Conservation (phyloP, 2,329 filamentous ascomycete species). For the Fusarium chaquense region DNA sequence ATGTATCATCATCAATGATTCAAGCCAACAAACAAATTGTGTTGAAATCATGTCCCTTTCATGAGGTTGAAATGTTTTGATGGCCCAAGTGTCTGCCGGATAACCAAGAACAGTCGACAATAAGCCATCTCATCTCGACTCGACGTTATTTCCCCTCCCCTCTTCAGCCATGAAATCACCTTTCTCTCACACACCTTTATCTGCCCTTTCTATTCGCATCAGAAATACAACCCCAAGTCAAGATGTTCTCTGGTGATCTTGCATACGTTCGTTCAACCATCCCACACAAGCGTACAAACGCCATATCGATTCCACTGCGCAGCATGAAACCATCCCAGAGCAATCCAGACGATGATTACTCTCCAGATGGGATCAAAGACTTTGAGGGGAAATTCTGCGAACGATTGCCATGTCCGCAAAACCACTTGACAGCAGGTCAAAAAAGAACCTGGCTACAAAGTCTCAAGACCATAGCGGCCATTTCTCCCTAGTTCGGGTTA, state of each 20-base stretch:
- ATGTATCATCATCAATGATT: background rate
- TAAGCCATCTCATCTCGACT: conserved; percentile 22
- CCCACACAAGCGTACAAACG: background rate
- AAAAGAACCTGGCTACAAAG: background rate
- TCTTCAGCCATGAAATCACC: background rate
- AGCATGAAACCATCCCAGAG: background rate
- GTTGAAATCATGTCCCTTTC: background rate
- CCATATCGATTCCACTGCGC: conserved; percentile 36
- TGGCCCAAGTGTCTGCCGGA: conserved; percentile 7
- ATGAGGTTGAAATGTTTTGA: background rate
- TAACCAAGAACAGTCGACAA: conserved; percentile 40
- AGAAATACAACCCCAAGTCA: background rate
- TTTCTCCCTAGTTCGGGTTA: background rate
- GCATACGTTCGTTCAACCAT: conserved; percentile 37
- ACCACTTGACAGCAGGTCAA: background rate
- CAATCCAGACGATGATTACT: background rate
- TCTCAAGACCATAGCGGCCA: background rate
- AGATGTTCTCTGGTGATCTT: conserved; percentile 50
- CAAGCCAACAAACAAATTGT: background rate
- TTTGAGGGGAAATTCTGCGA: background rate
- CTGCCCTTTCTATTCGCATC: too few species aligned
- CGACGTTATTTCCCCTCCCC: background rate
- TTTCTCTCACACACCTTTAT: background rate
- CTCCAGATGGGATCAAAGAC: background rate
- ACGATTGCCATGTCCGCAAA: background rate